Evolutionary conservation across 768 basidiomycete species (phyloP).

Genomic region (Boletus rex-veris): DNA sequence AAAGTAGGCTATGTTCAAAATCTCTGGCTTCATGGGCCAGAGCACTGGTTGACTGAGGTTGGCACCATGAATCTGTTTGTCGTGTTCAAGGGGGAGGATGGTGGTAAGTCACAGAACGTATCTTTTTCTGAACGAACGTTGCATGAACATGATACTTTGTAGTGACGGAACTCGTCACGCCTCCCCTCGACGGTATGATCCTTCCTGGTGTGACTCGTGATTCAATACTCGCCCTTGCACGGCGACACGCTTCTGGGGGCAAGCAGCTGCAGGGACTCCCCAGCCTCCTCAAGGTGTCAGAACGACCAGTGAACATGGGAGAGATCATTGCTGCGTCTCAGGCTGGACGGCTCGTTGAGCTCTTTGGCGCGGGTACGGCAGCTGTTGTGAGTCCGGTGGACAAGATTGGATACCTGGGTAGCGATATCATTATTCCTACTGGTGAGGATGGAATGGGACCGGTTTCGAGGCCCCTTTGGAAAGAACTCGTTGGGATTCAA

Average conservation of each 20-base stretch:
- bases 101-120: slow-evolving; percentile 39
- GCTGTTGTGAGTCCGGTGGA: slow-evolving; percentile 53
- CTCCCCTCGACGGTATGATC: slow-evolving; percentile 62
- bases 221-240: slow-evolving; percentile 44
- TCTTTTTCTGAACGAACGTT: background rate
- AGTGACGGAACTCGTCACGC: slow-evolving; percentile 61
- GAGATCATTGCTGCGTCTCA: slow-evolving; percentile 56
- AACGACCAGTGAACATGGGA: slow-evolving; percentile 71
- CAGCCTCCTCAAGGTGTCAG: slow-evolving; percentile 53
- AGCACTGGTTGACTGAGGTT: slow-evolving; percentile 56
- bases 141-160: background rate
- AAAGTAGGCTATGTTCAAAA: slow-evolving; percentile 81
- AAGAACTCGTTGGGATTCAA: slow-evolving; percentile 59
- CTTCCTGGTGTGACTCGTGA: slow-evolving; percentile 70
- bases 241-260: slow-evolving; percentile 52
- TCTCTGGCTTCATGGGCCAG: slow-evolving; percentile 79
- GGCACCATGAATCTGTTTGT: slow-evolving; percentile 94
- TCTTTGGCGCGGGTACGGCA: slow-evolving; percentile 50
- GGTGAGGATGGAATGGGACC: slow-evolving; percentile 75
- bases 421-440: slow-evolving; percentile 53
- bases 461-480: slow-evolving; percentile 47
- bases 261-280: slow-evolving; percentile 50
- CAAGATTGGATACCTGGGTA: slow-evolving; percentile 56
- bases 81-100: slow-evolving; percentile 68
- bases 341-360: slow-evolving; percentile 43